Percentiles rank a stretch among this genome's conserved stretches.
These are phyloP conservation scores for Paramecium tetraurelia DNA, from an alignment of 73 alveolate genomes.

Conservation along the genomic window DNA sequence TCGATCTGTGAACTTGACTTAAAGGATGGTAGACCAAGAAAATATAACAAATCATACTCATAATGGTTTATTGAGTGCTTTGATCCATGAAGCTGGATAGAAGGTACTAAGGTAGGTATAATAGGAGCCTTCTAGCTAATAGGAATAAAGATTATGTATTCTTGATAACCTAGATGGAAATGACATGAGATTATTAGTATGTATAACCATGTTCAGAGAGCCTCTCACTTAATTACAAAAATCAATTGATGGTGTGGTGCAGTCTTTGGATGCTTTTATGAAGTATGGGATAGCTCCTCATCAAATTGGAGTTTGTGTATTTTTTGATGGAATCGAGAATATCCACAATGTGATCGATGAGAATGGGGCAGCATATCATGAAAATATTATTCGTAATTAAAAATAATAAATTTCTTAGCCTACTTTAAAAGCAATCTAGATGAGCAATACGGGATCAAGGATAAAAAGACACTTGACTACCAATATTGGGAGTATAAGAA, in stretches of 20 bases:
- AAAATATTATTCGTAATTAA: slow-evolving; percentile 15
- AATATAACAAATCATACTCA: background rate
- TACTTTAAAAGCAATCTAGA: slow-evolving; percentile 7
- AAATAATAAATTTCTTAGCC: background rate
- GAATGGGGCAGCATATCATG: background rate
- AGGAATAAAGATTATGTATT: background rate
- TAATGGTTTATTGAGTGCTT: background rate
- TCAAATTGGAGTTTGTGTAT: background rate
- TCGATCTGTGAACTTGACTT: background rate
- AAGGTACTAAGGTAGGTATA: background rate
- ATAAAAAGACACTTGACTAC: background rate
- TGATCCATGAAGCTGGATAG: background rate
- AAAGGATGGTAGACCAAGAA: background rate
- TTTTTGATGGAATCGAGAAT: slow-evolving; percentile 40
- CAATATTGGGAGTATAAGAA: slow-evolving; percentile 6
- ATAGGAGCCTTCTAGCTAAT: background rate
- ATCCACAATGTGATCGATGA: slow-evolving; percentile 8
- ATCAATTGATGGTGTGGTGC: background rate
- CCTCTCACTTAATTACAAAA: background rate
- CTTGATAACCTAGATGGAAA: background rate
- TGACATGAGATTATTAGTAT: background rate
- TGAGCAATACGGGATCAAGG: background rate
- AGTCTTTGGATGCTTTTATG: background rate
- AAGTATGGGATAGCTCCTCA: slow-evolving; percentile 17
- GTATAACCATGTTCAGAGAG: background rate